Conservation (phyloP, 1,284 basidiomycete genomes). For the Fomitopsis schrenkii region DNA sequence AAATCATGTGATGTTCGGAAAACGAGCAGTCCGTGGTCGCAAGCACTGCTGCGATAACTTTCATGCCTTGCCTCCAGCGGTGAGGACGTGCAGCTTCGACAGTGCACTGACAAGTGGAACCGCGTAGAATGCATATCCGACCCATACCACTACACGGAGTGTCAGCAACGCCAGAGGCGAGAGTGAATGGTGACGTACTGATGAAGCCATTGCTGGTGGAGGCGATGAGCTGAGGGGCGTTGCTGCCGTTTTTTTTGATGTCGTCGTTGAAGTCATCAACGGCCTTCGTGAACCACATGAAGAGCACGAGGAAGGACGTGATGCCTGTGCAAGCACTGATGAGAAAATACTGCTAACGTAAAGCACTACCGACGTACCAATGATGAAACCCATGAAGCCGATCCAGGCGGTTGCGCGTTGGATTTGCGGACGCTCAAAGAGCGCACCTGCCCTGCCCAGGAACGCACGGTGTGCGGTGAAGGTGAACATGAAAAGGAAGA, state of each 20-base stretch:
- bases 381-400: slow-evolving; percentile 68
- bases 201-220: slow-evolving; percentile 69
- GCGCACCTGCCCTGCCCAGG: slow-evolving; percentile 49
- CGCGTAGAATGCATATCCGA: slow-evolving; percentile 70
- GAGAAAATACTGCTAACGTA: neutral
- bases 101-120: slow-evolving; percentile 67
- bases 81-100: slow-evolving; percentile 60
- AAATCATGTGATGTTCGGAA: neutral
- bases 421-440: slow-evolving; percentile 53
- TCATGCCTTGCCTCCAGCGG: slow-evolving; percentile 26
- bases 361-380: slow-evolving; percentile 42
- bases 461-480: slow-evolving; percentile 63
- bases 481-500: slow-evolving; percentile 68
- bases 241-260: slow-evolving; percentile 45
- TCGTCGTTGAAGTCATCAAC: slow-evolving; percentile 71
- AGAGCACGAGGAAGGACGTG: slow-evolving; percentile 63
- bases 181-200: slow-evolving; percentile 42
- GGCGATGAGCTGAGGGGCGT: slow-evolving; percentile 59
- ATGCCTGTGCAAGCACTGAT: slow-evolving; percentile 40
- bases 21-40: neutral
- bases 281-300: slow-evolving; percentile 80
- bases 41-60: neutral
- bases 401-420: slow-evolving; percentile 68
- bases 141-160: slow-evolving; percentile 59
- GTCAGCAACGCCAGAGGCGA: slow-evolving; percentile 2